phyloP scores from a whole-genome alignment of 306 rosid genomes.

The Psophocarpus tetragonolobus region DNA sequence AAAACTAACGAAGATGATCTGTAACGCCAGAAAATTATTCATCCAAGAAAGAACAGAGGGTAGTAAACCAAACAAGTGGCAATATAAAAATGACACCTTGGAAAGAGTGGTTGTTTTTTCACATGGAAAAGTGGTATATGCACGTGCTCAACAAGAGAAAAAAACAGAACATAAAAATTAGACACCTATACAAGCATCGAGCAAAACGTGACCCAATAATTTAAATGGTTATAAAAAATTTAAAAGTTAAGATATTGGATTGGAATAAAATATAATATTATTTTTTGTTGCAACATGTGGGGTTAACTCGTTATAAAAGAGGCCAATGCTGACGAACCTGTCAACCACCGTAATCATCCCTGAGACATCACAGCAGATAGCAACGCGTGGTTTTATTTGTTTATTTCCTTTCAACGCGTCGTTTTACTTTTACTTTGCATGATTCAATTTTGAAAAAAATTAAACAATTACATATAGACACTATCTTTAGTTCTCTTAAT shows the following conservation, averaged over 20 bases:
- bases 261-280: background rate
- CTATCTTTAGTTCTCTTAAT: no score
- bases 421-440: no score
- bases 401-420: no score
- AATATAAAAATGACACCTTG: background rate
- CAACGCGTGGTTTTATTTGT: constrained; percentile 7
- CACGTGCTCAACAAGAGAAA: constrained; percentile 38
- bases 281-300: background rate
- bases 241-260: background rate
- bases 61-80: background rate
- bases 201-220: constrained; percentile 52
- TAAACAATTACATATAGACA: no score
- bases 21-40: background rate
- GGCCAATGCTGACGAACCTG: background rate
- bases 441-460: no score
- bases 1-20: background rate
- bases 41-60: background rate
- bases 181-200: constrained; percentile 30
- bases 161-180: constrained; percentile 19
- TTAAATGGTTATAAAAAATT: background rate
- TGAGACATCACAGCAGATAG: no score
- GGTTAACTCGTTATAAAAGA: background rate
- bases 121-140: constrained; percentile 40
- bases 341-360: constrained; percentile 32
- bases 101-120: background rate